Evolutionary conservation across 2,329 filamentous ascomycete genomes (phyloP), one percentile per base, ranked within the genome.

Genomic region (Beauveria brongniartii): DNA sequence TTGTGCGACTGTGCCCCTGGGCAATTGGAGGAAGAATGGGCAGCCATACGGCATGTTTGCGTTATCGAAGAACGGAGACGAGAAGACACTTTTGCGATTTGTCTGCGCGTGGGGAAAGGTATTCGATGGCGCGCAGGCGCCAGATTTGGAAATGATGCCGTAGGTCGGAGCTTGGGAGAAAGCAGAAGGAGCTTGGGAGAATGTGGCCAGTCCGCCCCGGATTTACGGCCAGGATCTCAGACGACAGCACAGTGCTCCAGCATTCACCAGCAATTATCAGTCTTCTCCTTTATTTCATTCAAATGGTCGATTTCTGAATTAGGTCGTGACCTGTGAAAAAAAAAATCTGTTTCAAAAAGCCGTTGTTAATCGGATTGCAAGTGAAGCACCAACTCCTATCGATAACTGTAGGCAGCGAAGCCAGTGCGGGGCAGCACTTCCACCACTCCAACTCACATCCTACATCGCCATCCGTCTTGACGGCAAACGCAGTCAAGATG

Each of bases 341-440:
- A 18, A 3, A 18, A 20, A 24, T 18, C 16, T 6, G 14, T 8
- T 48, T 28, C 10, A 9, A 12, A 34, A 34, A 10, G 2, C 8
- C 10, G 4, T 18, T 30, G 14, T 24, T 20, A 5, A 12, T 20
- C 3, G 24, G 9, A n/a, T 20, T 20, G 10, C 24, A 12, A 41
- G 24, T 40, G 18, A 44, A 37, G 43, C 43, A 37, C 28, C 18
- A n/a, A n/a, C 28, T 22, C 24, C 47, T 56, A 53, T 61, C 53
- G 53, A 57, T 61, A 61, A 24, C 26, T 18, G 41, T 26, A 56
- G 53, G 54, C 60, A 57, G 48, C 52, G 34, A 57, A 54, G 59
- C 59, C 48, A 51, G 48, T 64, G 66, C 68, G 68, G 67, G 68
- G 68, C 68, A 70, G 12, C 43, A 26, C 50, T n/a, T 34, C 48